Conservation (phyloP, 257 asterid genomes). For the Solanum chiquidenum region DNA sequence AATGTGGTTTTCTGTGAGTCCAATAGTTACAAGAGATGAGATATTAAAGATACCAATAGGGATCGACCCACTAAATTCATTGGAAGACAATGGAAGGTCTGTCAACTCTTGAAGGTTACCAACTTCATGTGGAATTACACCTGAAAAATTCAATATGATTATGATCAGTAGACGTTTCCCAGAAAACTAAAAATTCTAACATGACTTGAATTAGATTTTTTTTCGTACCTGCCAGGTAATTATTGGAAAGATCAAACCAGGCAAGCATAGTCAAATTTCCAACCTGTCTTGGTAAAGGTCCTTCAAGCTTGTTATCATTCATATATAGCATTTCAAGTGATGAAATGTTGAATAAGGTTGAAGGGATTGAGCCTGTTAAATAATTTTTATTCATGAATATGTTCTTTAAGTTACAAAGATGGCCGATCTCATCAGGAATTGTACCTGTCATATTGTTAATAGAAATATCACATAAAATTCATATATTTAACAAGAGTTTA, state of each 20-base stretch:
- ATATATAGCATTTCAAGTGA: constrained; percentile 3
- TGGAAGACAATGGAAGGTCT: not conserved
- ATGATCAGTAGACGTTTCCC: not conserved
- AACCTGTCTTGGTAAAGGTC: not conserved
- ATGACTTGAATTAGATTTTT: not conserved
- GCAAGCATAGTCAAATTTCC: not conserved
- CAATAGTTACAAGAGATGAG: constrained; percentile 7
- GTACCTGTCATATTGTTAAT: not conserved
- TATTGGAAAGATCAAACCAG: not conserved
- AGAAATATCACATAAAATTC: not conserved
- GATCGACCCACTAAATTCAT: constrained; percentile 11
- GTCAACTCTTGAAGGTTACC: constrained; percentile 9
- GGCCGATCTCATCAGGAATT: not conserved
- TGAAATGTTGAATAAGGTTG: constrained; percentile 10
- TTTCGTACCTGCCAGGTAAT: constrained; percentile 12
- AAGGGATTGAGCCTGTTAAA: constrained; percentile 13
- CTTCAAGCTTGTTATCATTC: not conserved
- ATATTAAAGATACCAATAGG: constrained; percentile 12
- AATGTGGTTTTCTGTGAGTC: constrained; percentile 10
- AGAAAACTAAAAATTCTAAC: not conserved
- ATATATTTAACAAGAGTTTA: not conserved
- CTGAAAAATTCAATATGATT: not conserved
- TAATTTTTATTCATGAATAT: not conserved
- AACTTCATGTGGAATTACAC: constrained; percentile 18
- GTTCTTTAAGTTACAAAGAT: not conserved